Conservation (phyloP, 1,139 yeast genomes). For the Taphrina betulina region DNA sequence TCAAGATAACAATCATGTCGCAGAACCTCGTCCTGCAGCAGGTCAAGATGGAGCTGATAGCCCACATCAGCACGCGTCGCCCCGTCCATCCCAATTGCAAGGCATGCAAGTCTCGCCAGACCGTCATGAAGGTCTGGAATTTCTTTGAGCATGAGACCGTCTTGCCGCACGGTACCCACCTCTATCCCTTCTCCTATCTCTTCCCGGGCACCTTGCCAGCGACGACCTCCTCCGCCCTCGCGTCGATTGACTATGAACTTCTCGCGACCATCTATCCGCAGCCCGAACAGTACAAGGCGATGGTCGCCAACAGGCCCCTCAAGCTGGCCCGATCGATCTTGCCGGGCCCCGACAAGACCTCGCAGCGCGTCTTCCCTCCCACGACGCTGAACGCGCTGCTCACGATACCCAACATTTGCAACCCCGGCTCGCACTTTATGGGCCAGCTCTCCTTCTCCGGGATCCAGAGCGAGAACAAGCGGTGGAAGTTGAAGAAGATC, state of each 20-base stretch:
- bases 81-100: slow-evolving; percentile 61
- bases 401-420: slow-evolving; percentile 79
- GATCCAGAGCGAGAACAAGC: slow-evolving; percentile 57
- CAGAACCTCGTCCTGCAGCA: slow-evolving; percentile 49
- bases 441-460: slow-evolving; percentile 81
- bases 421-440: slow-evolving; percentile 82
- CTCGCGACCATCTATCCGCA: slow-evolving; percentile 61
- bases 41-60: slow-evolving; percentile 67
- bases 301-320: slow-evolving; percentile 62
- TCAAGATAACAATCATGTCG: slow-evolving; percentile 44
- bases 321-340: slow-evolving; percentile 72
- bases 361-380: slow-evolving; percentile 91
- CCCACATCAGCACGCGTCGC: slow-evolving; percentile 61
- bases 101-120: slow-evolving; percentile 56
- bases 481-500: slow-evolving; percentile 92
- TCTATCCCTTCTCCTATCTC: slow-evolving; percentile 90
- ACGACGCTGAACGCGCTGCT: slow-evolving; percentile 86
- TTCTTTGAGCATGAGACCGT: slow-evolving; percentile 60
- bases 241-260: slow-evolving; percentile 67
- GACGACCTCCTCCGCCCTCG: slow-evolving; percentile 57
- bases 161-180: slow-evolving; percentile 66
- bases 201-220: slow-evolving; percentile 91
- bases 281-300: slow-evolving; percentile 41
- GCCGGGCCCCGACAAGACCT: slow-evolving; percentile 80
- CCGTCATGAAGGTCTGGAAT: slow-evolving; percentile 84